phyloP scores from a whole-genome alignment of 2,329 filamentous ascomycete species.

The Cladosporium velox region DNA sequence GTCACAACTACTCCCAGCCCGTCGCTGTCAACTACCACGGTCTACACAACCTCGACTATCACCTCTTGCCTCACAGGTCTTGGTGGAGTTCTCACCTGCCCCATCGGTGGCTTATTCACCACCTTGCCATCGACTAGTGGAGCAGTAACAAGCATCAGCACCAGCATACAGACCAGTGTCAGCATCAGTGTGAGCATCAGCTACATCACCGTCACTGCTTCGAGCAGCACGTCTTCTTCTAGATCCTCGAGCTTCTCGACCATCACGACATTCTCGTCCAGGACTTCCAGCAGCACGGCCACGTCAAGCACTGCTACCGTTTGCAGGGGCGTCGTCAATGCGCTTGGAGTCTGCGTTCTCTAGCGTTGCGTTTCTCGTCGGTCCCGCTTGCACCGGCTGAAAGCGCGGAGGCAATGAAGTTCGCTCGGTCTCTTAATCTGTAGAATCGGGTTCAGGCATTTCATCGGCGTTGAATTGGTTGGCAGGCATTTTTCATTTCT shows the following conservation, averaged over 20 bases:
- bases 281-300: not conserved
- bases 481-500: not conserved
- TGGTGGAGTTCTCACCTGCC: constrained; percentile 23
- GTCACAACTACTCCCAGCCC: constrained; percentile 19
- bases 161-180: not conserved
- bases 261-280: not conserved
- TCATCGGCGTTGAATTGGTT: not conserved
- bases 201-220: not conserved
- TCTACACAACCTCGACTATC: constrained; percentile 29
- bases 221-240: not conserved
- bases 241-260: constrained; percentile 5
- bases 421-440: not conserved
- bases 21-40: constrained; percentile 28
- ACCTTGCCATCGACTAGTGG: constrained; percentile 14
- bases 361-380: not conserved
- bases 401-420: not conserved
- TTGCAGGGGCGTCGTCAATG: not conserved
- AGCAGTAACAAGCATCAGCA: constrained; percentile 13
- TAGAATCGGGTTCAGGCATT: not conserved
- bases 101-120: constrained; percentile 22
- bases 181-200: not conserved
- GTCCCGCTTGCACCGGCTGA: not conserved
- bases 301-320: not conserved
- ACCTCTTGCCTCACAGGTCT: constrained; percentile 28
- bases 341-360: not conserved